Conservation (phyloP, 2,329 filamentous ascomycete genomes). For the Raffaelea albimanens region DNA sequence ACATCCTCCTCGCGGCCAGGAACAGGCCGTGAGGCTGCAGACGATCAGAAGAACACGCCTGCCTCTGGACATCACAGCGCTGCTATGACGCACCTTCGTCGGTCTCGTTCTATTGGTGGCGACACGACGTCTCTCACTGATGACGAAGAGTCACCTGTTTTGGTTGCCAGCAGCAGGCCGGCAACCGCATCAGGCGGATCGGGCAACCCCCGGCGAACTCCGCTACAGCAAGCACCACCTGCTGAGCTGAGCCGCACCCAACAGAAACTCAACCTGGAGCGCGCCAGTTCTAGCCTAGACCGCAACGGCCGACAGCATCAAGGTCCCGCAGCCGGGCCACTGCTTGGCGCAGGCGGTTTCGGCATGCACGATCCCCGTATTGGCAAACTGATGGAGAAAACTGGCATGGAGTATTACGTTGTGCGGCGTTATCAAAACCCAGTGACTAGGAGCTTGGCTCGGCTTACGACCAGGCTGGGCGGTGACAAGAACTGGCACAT, state of each 20-base stretch:
- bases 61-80: neutral
- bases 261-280: conserved; percentile 66
- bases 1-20: conserved; percentile 17
- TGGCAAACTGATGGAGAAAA: conserved; percentile 56
- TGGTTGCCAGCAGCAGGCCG: neutral
- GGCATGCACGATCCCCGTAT: conserved; percentile 55
- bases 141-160: neutral
- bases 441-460: conserved; percentile 50
- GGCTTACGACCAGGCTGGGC: conserved; percentile 43
- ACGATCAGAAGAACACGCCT: conserved; percentile 18
- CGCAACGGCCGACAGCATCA: conserved; percentile 38
- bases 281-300: conserved; percentile 63
- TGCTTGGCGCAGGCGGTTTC: conserved; percentile 45
- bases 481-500: conserved; percentile 41
- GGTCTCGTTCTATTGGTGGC: conserved; percentile 33
- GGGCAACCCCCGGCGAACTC: conserved; percentile 7
- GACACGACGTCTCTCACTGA: conserved; percentile 6
- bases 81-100: conserved; percentile 14
- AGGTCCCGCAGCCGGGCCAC: conserved; percentile 24
- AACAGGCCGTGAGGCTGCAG: conserved; percentile 4
- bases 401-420: conserved; percentile 65
- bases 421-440: conserved; percentile 65
- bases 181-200: neutral
- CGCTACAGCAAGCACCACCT: conserved; percentile 18
- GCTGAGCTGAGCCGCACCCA: conserved; percentile 58